Conservation (phyloP, 352 stramenopile genomes). For the Pythium utonaiense region DNA sequence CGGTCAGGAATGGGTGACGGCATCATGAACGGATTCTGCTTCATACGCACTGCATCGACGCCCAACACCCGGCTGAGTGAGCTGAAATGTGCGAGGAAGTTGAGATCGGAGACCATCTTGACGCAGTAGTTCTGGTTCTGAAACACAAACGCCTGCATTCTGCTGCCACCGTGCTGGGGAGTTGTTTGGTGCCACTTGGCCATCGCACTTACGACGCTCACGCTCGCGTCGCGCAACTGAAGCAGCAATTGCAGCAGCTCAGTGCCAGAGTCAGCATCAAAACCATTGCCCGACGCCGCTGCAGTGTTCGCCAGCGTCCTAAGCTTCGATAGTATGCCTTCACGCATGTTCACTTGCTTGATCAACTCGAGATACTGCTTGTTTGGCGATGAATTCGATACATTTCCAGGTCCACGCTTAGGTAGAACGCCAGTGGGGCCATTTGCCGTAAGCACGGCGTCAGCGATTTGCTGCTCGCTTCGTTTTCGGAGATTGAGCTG, state of each 20-base stretch:
- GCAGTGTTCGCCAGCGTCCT: slow-evolving; percentile 32
- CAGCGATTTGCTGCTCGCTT: slow-evolving; percentile 20
- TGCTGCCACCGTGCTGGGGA: background rate
- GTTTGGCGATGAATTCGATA: slow-evolving; percentile 9
- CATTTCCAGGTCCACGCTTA: background rate
- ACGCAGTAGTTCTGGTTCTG: slow-evolving; percentile 62
- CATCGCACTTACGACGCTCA: slow-evolving; percentile 51
- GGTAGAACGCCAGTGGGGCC: background rate
- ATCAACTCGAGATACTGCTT: slow-evolving; percentile 40
- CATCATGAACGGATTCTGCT: slow-evolving; percentile 86
- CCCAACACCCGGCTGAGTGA: slow-evolving; percentile 48
- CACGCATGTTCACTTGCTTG: slow-evolving; percentile 55
- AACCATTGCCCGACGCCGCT: slow-evolving; percentile 19
- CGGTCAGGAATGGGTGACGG: slow-evolving; percentile 57
- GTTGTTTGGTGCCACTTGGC: slow-evolving; percentile 46
- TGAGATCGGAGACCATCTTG: slow-evolving; percentile 75
- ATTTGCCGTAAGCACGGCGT: slow-evolving; percentile 12
- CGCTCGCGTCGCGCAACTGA: slow-evolving; percentile 52
- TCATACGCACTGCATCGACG: slow-evolving; percentile 52
- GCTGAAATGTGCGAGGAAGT: slow-evolving; percentile 61
- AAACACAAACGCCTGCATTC: slow-evolving; percentile 38
- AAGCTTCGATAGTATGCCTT: slow-evolving; percentile 54
- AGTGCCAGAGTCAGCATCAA: slow-evolving; percentile 41
- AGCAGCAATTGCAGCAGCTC: slow-evolving; percentile 66
- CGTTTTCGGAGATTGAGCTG: slow-evolving; percentile 30